Conservation (phyloP, 306 rosid genomes). For the Parietaria judaica region DNA sequence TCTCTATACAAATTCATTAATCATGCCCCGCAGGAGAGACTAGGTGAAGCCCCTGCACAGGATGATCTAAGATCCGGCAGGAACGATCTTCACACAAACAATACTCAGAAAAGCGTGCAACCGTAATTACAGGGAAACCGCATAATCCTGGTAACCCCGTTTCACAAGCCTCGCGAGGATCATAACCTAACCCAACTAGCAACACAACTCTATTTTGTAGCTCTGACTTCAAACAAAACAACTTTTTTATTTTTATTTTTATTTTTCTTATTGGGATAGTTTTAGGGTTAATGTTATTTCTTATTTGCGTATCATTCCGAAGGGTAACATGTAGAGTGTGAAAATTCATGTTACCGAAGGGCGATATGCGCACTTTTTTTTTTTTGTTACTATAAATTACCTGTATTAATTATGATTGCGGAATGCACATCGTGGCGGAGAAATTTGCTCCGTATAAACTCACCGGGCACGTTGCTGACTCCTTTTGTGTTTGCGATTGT, state of each 20-base stretch:
- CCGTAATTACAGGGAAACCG: conserved; percentile 39
- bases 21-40: conserved; percentile 54
- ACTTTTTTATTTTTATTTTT: not conserved
- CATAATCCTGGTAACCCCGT: conserved; percentile 37
- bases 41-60: conserved; percentile 58
- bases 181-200: conserved; percentile 69
- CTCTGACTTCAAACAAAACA: conserved; percentile 19
- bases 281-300: conserved; percentile 35
- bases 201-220: conserved; percentile 48
- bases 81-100: conserved; percentile 40
- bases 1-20: not conserved
- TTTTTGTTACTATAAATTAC: not conserved
- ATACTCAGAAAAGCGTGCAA: conserved; percentile 47
- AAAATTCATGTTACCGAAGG: conserved; percentile 20
- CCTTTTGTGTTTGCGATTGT: not conserved
- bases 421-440: conserved; percentile 16
- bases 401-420: conserved; percentile 31
- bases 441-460: conserved; percentile 4
- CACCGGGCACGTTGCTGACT: not conserved
- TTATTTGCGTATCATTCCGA: conserved; percentile 30
- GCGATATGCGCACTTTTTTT: conserved; percentile 19
- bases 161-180: conserved; percentile 28
- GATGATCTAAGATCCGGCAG: conserved; percentile 46
- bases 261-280: conserved; percentile 23
- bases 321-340: conserved; percentile 47